Percentiles rank a stretch among this genome's conserved stretches.
phyloP scores from a whole-genome alignment of 306 rosid species.

The Cyamopsis tetragonoloba region DNA sequence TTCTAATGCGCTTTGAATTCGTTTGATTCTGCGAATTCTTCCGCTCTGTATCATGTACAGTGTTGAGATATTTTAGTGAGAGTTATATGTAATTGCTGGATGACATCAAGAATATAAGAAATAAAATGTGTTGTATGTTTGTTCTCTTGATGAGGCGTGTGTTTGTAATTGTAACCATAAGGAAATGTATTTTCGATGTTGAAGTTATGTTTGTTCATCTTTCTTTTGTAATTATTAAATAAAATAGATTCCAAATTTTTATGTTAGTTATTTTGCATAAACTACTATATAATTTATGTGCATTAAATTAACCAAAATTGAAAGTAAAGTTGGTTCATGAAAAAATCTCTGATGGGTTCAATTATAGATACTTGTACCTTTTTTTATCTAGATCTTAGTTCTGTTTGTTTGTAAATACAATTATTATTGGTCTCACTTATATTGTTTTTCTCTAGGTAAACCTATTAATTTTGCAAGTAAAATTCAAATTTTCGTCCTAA shows the following conservation, averaged over 20 bases:
- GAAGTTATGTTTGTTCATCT: not conserved
- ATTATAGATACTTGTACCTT: too few species aligned
- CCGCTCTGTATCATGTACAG: conserved; percentile 21
- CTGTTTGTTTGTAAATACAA: not conserved
- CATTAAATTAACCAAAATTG: not conserved
- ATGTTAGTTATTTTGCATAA: not conserved
- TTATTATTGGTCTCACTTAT: not conserved
- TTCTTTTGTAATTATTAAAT: too few species aligned
- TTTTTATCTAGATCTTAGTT: too few species aligned
- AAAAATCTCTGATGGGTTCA: too few species aligned
- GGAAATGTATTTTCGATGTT: conserved; percentile 11
- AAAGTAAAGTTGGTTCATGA: not conserved
- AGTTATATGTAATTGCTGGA: conserved; percentile 14
- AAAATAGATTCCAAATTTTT: not conserved
- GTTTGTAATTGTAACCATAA: not conserved
- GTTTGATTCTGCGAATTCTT: conserved; percentile 28
- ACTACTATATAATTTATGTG: not conserved
- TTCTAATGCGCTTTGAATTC: conserved; percentile 83
- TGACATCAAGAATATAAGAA: conserved; percentile 5
- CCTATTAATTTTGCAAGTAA: not conserved
- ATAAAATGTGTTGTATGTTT: conserved; percentile 8
- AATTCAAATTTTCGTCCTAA: not conserved
- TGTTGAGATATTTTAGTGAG: not conserved
- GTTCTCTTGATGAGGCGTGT: not conserved
- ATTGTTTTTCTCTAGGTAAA: not conserved